Conservation (phyloP, 345 rosid species). For the Populus deltoides region DNA sequence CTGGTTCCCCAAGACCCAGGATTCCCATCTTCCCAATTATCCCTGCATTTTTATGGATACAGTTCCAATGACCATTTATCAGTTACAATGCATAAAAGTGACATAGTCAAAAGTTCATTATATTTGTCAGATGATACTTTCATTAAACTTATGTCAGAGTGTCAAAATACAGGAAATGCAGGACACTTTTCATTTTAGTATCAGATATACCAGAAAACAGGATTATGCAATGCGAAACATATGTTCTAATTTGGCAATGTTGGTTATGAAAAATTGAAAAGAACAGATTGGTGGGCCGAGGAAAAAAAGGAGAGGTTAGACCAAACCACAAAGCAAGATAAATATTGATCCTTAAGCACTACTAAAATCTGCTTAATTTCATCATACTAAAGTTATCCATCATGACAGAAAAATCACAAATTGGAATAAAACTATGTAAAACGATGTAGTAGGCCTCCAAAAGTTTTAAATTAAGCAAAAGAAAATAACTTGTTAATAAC, state of each 20-base stretch:
- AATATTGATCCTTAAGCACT: not conserved
- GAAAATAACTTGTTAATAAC: not conserved
- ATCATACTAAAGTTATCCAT: not conserved
- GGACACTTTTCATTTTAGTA: not conserved
- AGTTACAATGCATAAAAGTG: not conserved
- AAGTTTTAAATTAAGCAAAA: not conserved
- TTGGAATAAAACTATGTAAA: not conserved
- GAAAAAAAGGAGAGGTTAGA: no score
- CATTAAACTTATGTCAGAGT: not conserved
- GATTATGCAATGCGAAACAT: not conserved
- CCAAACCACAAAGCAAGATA: not conserved
- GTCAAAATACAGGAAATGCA: not conserved
- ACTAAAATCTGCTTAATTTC: not conserved
- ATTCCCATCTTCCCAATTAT: constrained; percentile 94
- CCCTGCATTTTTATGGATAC: constrained; percentile 42
- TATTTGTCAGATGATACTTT: no score
- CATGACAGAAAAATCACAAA: not conserved
- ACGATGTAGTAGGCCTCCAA: not conserved
- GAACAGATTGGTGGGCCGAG: not conserved
- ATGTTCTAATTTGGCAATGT: not conserved
- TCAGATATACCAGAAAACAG: not conserved
- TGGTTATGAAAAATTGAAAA: not conserved
- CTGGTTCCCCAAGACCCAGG: constrained; percentile 89
- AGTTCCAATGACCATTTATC: not conserved
- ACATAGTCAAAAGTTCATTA: not conserved